Conservation (phyloP, 2,329 filamentous ascomycete genomes). For the Ophiocordyceps camponoti-leonardi region DNA sequence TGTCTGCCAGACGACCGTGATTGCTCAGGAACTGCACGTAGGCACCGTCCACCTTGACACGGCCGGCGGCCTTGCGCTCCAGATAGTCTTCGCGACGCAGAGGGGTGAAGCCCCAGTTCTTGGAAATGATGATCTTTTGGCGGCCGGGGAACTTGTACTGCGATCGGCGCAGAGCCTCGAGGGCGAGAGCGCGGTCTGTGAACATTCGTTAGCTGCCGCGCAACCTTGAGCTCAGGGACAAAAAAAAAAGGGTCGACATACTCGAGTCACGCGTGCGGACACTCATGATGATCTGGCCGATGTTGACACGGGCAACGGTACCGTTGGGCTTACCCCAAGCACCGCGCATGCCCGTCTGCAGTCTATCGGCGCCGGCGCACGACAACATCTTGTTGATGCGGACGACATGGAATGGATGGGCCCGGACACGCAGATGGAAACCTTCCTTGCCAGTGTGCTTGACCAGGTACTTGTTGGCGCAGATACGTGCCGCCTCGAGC, state of each 20-base stretch:
- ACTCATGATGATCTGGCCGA: slow-evolving; percentile 96
- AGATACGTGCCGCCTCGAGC: slow-evolving; percentile 98
- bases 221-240: no score
- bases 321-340: slow-evolving; percentile 99
- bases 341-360: slow-evolving; percentile 99
- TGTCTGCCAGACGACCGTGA: slow-evolving; percentile 69
- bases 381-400: slow-evolving; percentile 99
- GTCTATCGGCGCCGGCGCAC: slow-evolving; percentile 99
- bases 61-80: slow-evolving; percentile 82
- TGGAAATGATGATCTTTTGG: slow-evolving; percentile 99
- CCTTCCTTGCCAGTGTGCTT: slow-evolving; percentile 56
- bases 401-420: slow-evolving; percentile 99
- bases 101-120: slow-evolving; percentile 99
- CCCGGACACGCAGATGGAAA: slow-evolving; percentile 64
- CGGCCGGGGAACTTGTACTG: slow-evolving; percentile 99
- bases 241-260: slow-evolving; percentile 27
- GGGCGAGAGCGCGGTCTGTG: slow-evolving; percentile 70
- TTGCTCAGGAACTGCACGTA: slow-evolving; percentile 99
- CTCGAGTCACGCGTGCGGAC: slow-evolving; percentile 90
- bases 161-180: slow-evolving; percentile 96
- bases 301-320: slow-evolving; percentile 98
- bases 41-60: slow-evolving; percentile 92
- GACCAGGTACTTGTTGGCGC: slow-evolving; percentile 95
- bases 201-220: slow-evolving; percentile 8
- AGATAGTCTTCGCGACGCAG: slow-evolving; percentile 96